Percentiles rank a stretch among this genome's conserved stretches.
Conservation (phyloP, 1,284 basidiomycete species). For the Leccinum variabile region DNA sequence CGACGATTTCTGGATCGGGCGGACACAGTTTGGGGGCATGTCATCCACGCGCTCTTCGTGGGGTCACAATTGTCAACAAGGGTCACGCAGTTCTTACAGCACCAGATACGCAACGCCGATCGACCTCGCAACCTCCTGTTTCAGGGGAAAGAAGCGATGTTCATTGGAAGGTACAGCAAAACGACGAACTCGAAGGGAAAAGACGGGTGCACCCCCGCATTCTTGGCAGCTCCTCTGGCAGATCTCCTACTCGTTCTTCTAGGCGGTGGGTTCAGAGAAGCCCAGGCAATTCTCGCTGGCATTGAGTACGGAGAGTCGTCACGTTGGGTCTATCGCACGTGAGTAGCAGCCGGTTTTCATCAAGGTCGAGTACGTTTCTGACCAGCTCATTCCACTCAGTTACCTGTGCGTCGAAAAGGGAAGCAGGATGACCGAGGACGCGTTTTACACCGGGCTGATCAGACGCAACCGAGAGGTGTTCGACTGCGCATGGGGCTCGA, state of each 20-base stretch:
- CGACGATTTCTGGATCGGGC: not conserved
- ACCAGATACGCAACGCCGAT: slow-evolving; percentile 8
- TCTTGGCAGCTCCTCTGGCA: not conserved
- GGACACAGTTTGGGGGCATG: not conserved
- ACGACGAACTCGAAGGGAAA: not conserved
- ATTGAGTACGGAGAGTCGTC: slow-evolving; percentile 2
- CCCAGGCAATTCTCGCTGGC: slow-evolving; percentile 4
- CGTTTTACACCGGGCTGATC: not conserved
- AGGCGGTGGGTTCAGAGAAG: slow-evolving; percentile 6
- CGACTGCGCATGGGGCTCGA: slow-evolving; percentile 8
- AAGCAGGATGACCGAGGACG: not conserved
- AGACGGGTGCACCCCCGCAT: slow-evolving; percentile 6
- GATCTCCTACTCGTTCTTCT: slow-evolving; percentile 1
- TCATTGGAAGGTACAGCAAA: slow-evolving; percentile 8
- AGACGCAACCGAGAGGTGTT: slow-evolving; percentile 5
- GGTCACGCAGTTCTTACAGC: slow-evolving; percentile 1
- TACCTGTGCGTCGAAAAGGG: slow-evolving; percentile 9
- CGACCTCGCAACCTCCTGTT: not conserved
- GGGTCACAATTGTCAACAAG: not conserved
- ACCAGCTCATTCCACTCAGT: not conserved
- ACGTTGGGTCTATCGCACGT: slow-evolving; percentile 4
- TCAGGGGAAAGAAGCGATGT: slow-evolving; percentile 3
- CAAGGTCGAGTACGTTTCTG: not conserved
- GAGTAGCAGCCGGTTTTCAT: not conserved
- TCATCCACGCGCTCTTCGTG: slow-evolving; percentile 3